Percentiles rank a stretch among this genome's conserved stretches.
phyloP scores from a whole-genome alignment of 2,329 filamentous ascomycete genomes.

The Colletotrichum falcatum region DNA sequence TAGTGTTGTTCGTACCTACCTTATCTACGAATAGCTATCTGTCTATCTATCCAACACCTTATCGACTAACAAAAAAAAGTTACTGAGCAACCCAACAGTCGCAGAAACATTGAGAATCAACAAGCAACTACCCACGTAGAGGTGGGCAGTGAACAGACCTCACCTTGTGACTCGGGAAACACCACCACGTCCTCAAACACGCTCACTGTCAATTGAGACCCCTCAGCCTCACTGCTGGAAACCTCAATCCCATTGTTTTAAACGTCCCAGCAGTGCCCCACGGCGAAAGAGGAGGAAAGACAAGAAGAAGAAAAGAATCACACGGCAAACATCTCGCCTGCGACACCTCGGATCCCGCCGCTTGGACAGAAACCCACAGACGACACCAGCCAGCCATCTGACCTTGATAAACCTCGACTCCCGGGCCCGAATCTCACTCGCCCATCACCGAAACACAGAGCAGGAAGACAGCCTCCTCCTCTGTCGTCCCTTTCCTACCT shows the following conservation, averaged over 20 bases:
- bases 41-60: not conserved
- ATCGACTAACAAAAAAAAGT: not conserved
- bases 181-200: conserved; percentile 25
- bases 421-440: conserved; percentile 34
- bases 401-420: conserved; percentile 28
- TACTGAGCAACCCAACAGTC: too few species aligned
- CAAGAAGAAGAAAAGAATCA: not conserved
- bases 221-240: conserved; percentile 33
- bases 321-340: conserved; percentile 20
- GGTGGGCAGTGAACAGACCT: conserved; percentile 34
- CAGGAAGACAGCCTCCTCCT: conserved; percentile 12
- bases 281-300: not conserved
- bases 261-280: conserved; percentile 31
- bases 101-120: conserved; percentile 12
- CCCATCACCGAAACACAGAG: conserved; percentile 24
- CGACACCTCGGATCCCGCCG: conserved; percentile 30
- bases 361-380: conserved; percentile 35
- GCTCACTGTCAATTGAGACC: conserved; percentile 32
- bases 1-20: too few species aligned
- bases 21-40: not conserved
- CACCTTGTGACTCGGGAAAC: not conserved
- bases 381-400: conserved; percentile 28
- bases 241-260: conserved; percentile 25
- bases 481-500: conserved; percentile 11
- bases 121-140: not conserved